Evolutionary conservation across 495 filamentous ascomycete species (phyloP).

Genomic region (Durotheca rogersii): DNA sequence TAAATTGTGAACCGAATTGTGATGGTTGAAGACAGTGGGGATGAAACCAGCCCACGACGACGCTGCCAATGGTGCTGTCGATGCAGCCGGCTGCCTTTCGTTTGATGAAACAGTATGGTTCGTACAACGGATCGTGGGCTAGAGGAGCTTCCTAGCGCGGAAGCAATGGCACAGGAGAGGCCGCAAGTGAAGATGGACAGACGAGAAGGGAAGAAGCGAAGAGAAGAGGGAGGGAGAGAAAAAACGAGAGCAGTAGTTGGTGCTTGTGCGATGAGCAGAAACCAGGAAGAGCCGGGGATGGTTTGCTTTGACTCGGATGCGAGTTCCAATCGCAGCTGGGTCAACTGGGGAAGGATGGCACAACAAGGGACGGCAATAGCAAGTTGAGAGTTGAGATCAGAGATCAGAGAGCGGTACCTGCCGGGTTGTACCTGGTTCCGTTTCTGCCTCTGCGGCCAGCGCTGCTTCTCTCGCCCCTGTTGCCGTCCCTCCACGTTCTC

Average conservation of each 20-base stretch:
- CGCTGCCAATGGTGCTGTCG: constrained; percentile 5
- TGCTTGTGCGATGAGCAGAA: constrained; percentile 4
- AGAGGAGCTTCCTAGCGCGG: constrained; percentile 4
- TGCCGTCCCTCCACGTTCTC: too few species aligned
- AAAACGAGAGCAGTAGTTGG: constrained; percentile 2
- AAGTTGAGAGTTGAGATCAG: too few species aligned
- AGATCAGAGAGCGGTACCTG: too few species aligned
- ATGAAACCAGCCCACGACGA: constrained; percentile 8
- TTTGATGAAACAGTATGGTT: constrained; percentile 23
- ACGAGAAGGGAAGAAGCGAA: neutral
- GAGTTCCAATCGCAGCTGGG: constrained; percentile 17
- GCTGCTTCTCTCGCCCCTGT: too few species aligned
- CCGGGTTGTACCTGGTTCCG: constrained; percentile 4
- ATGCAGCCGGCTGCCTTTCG: neutral
- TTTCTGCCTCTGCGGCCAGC: neutral
- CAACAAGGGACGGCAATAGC: constrained; percentile 8
- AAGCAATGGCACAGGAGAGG: neutral
- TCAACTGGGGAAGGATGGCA: constrained; percentile 6
- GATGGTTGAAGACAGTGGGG: neutral
- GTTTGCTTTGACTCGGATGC: constrained; percentile 29
- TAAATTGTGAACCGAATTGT: constrained; percentile 17
- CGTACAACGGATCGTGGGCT: constrained; percentile 6
- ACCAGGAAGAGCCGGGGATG: neutral
- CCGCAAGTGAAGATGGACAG: neutral
- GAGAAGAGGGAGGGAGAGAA: neutral